phyloP scores from a whole-genome alignment of 257 asterid species.

The Przewalskia tangutica region DNA sequence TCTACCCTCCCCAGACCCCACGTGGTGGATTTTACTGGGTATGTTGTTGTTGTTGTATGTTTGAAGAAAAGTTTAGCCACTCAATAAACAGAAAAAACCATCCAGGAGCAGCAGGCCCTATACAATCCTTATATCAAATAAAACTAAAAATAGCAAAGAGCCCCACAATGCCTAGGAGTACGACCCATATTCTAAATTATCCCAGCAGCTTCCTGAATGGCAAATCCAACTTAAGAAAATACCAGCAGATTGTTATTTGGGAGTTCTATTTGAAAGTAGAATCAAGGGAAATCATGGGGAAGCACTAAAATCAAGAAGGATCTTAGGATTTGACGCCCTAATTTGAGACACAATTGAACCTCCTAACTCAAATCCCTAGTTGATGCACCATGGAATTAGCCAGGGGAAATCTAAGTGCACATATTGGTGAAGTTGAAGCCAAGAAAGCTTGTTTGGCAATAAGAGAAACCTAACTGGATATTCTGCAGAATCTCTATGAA shows the following conservation, averaged over 20 bases:
- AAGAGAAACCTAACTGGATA: not conserved
- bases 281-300: not conserved
- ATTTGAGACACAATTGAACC: not conserved
- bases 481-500: not conserved
- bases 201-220: not conserved
- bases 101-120: not conserved
- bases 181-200: not conserved
- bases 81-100: not conserved
- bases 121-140: not conserved
- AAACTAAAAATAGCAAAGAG: not conserved
- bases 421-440: not conserved
- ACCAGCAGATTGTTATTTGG: not conserved
- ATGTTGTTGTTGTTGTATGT: too few relatives aligned
- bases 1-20: too few relatives aligned
- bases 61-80: not conserved
- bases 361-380: not conserved
- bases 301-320: not conserved
- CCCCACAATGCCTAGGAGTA: not conserved
- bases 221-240: not conserved
- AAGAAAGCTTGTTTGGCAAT: not conserved
- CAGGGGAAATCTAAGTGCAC: not conserved
- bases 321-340: not conserved
- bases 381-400: not conserved
- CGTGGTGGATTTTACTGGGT: too few relatives aligned
- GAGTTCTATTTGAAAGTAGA: not conserved